Base-by-base conservation (phyloP, 177 flowering plant genomes). In the Tripterygium wilfordii region DNA sequence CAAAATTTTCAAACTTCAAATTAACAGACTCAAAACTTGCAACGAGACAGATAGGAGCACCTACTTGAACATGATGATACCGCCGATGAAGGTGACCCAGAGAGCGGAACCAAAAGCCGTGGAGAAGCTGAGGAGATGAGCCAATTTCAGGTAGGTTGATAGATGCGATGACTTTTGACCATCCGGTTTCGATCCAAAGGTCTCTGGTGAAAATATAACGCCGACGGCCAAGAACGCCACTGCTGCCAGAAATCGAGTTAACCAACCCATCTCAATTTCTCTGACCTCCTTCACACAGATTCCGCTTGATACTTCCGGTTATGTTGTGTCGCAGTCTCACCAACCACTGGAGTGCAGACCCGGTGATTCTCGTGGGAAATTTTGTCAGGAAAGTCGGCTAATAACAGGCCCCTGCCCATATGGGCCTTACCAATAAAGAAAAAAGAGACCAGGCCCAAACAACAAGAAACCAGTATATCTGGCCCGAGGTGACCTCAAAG, bases 51-150 rank as follows among this genome's bases (percentile, higher is more conserved):
- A 36, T 9, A 1, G 26, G 40, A 56, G 21, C 18, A 28, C 28
- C 16, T 72, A 91, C 96, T 88, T 91, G 87, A 88, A 91, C 98
- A 91, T 91, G 77, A 91, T 91, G 78, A 91, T 91, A 49, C 95
- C 98, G 47, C 96, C 98, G 67, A 88, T 81, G 80, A 88, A 91
- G 56, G 96, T 91, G 64, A 83, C 96, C 98, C 96, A 91, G 18
- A 88, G 80, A 56, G 95, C 86, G 2, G 90, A 72, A 9, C 96
- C 98, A 67, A 68, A 85, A 23, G 94, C 79, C 4, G 95, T 79
- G 54, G 96, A 64, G 75, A 88, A 91, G 71, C 90, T 51, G 53
- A 91, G 75, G 24, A 91, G 83, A 49, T 91, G 98, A 40, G 77
- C 70, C 19, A 91, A 75, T 49, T 74, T 88, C 18, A 88, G 64